These are phyloP conservation scores for Camptophora hylomeconis DNA, from an alignment of 2,329 filamentous ascomycete species.

Conservation along the genomic window DNA sequence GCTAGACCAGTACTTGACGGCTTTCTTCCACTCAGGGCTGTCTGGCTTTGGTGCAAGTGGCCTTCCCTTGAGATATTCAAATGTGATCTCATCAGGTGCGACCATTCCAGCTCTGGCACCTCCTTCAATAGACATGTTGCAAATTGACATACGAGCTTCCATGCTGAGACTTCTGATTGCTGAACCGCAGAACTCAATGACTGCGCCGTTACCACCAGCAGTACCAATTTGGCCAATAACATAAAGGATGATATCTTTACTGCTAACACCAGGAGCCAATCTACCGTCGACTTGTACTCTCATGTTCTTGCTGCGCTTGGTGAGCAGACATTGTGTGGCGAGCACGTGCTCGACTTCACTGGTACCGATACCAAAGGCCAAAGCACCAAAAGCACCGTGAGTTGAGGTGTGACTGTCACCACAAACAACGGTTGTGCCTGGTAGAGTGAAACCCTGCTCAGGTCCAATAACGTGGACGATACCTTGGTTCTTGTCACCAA, in stretches of 20 bases:
- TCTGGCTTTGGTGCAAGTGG: constrained; percentile 77
- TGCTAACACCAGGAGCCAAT: constrained; percentile 79
- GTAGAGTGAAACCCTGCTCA: constrained; percentile 96
- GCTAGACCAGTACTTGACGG: constrained; percentile 74
- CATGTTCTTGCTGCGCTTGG: constrained; percentile 97
- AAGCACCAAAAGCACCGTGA: constrained; percentile 86
- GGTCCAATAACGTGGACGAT: constrained; percentile 98
- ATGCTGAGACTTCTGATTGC: constrained; percentile 83
- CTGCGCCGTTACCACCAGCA: constrained; percentile 82
- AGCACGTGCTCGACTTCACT: constrained; percentile 98
- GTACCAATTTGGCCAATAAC: constrained; percentile 91
- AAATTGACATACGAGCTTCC: constrained; percentile 97
- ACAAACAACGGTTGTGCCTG: constrained; percentile 91
- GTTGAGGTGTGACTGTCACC: constrained; percentile 98
- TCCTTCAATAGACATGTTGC: constrained; percentile 98
- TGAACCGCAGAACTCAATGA: constrained; percentile 95
- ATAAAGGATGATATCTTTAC: constrained; percentile 88
- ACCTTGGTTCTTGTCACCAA: constrained; percentile 90
- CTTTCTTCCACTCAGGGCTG: constrained; percentile 80
- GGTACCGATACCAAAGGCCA: constrained; percentile 95
- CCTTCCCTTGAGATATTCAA: constrained; percentile 85
- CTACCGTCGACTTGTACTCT: constrained; percentile 88
- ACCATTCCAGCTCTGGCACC: constrained; percentile 95
- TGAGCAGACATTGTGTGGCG: constrained; percentile 89
- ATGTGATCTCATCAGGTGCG: constrained; percentile 84